Conservation (phyloP, 2,329 filamentous ascomycete genomes). For the Fusarium sp. region DNA sequence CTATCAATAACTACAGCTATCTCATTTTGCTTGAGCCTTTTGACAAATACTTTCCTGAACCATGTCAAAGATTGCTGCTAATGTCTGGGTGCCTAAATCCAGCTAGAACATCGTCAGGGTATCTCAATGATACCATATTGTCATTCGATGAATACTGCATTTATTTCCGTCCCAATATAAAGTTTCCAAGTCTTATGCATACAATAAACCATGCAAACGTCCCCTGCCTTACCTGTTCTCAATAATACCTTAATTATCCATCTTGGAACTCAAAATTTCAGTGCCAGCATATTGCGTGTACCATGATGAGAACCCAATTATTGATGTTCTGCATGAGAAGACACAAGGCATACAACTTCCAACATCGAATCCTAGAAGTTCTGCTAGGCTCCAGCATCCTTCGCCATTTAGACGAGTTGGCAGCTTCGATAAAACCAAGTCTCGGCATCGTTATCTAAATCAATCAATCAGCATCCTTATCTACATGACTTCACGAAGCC, state of each 20-base stretch:
- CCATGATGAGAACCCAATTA: neutral
- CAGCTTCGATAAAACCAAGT: neutral
- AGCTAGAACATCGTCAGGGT: fast-evolving
- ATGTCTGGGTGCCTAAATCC: fast-evolving
- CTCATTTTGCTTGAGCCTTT: fast-evolving
- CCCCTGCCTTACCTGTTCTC: neutral
- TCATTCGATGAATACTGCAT: fast-evolving
- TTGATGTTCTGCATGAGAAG: fast-evolving
- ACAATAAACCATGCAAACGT: fast-evolving
- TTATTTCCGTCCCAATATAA: neutral
- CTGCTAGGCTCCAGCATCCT: fast-evolving
- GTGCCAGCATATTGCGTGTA: fast-evolving
- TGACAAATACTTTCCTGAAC: fast-evolving
- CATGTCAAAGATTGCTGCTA: neutral
- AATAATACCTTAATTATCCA: fast-evolving
- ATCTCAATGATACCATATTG: neutral
- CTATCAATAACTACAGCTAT: fast-evolving
- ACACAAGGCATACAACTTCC: neutral
- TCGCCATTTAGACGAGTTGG: fast-evolving
- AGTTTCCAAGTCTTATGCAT: fast-evolving
- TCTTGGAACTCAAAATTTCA: neutral
- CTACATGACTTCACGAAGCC: neutral
- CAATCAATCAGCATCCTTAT: no score
- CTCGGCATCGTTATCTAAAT: neutral
- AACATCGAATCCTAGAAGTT: fast-evolving